phyloP scores from a whole-genome alignment of 306 rosid species.

The Fagus sylvatica region DNA sequence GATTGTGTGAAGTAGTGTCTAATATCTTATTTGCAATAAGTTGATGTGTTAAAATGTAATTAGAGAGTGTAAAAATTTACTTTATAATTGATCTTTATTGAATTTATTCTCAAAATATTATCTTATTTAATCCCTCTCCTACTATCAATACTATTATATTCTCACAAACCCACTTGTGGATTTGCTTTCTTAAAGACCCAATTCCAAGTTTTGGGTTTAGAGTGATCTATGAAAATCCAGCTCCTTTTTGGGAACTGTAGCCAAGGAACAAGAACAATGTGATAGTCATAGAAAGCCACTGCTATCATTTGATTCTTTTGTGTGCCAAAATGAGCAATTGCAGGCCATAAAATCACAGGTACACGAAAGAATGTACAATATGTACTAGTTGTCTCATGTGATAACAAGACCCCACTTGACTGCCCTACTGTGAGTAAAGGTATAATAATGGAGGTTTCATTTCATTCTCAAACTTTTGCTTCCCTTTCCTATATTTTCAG shows the following conservation, averaged over 20 bases:
- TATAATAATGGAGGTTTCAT: not conserved
- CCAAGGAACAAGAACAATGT: not conserved
- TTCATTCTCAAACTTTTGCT: not conserved
- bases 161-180: not conserved
- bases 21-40: no score
- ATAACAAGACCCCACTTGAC: not conserved
- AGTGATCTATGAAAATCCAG: not conserved
- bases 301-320: not conserved
- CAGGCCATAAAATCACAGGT: not conserved
- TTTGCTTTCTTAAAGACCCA: not conserved
- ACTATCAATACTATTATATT: not conserved
- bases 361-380: not conserved
- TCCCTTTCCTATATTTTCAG: not conserved
- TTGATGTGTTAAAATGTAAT: no score
- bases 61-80: no score
- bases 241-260: not conserved
- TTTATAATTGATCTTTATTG: no score
- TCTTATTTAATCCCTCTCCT: not conserved
- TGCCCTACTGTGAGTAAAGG: not conserved
- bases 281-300: not conserved
- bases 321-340: not conserved
- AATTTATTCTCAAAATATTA: no score
- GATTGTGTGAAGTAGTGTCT: no score
- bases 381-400: not conserved
- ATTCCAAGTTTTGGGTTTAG: not conserved